Base-by-base conservation (phyloP, 2,329 filamentous ascomycete genomes). In the Sphaceloma murrayae region DNA sequence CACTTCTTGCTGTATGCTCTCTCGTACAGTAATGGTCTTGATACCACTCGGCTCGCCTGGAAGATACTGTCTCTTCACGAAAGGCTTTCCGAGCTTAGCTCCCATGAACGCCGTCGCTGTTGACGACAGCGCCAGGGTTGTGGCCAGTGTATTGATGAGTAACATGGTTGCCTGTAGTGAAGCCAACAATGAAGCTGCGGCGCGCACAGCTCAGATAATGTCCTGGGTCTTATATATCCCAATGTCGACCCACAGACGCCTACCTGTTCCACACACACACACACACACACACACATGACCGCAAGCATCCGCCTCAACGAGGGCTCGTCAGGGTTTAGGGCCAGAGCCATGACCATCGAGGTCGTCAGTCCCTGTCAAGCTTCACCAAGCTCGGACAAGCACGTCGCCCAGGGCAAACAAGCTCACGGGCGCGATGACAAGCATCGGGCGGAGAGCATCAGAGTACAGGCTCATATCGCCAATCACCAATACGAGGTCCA, bases 11-110 rank as follows among this genome's bases (percentile, higher is more conserved):
- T 14, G 14, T 4, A 11, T 5, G 4, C 9, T 5, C 3, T 29
- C 18, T 21, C 48, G 11, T 17, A 48, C 48, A 7, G 49, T 49
- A 40, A 71, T 64, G 5, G 62, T 68, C 50, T 62, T 70, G 45
- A 70, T 65, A 34, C 59, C 66, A 3, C 56, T 61, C 16, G 62
- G 61, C 38, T 67, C 58, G 27, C 62, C 63, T 7, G 68, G 67
- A 34, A 49, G 53, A 34, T 52, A 52, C 26, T 50, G 48, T 34
- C 54, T 46, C 46, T 54, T 56, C 24, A 31, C 44, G 33, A 45
- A 36, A 11, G 32, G 40, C 24, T 38, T 45, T 18, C 31, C 43
- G 13, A 46, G 27, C 22, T 33, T 43, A 16, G 34, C 45, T 17
- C 36, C 45, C 26, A 46, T 19, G 19, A 33, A 46, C 9, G 34